Conservation (phyloP, 441 rosid genomes). For the Croton setiger region DNA sequence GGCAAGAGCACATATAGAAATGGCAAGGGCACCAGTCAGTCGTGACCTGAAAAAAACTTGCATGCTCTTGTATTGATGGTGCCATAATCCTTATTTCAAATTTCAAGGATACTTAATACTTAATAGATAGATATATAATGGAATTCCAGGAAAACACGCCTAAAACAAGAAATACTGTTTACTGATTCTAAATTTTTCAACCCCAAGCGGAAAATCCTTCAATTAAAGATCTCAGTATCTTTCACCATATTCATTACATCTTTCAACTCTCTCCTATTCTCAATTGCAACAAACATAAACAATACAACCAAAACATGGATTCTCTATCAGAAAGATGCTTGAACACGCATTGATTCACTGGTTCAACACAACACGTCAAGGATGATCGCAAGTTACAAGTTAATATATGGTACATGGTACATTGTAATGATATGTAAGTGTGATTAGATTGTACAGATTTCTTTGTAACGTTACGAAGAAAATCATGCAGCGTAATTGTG, state of each 20-base stretch:
- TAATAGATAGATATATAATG: background rate
- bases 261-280: background rate
- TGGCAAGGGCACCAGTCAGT: too few species aligned
- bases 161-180: too few species aligned
- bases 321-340: background rate
- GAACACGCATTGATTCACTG: too few species aligned
- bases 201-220: too few species aligned
- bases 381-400: constrained; percentile 11
- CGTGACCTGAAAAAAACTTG: background rate
- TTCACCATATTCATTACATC: background rate
- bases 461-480: too few species aligned
- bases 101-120: too few species aligned
- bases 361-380: background rate
- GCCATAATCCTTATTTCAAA: background rate
- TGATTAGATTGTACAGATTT: too few species aligned
- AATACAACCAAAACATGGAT: background rate
- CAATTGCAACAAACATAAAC: background rate
- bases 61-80: background rate
- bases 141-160: background rate
- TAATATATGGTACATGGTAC: too few species aligned
- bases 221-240: background rate
- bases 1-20: background rate
- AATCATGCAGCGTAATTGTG: too few species aligned
- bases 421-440: too few species aligned
- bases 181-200: background rate